phyloP scores from a whole-genome alignment of 1,284 basidiomycete species.

The Abortiporus biennis region DNA sequence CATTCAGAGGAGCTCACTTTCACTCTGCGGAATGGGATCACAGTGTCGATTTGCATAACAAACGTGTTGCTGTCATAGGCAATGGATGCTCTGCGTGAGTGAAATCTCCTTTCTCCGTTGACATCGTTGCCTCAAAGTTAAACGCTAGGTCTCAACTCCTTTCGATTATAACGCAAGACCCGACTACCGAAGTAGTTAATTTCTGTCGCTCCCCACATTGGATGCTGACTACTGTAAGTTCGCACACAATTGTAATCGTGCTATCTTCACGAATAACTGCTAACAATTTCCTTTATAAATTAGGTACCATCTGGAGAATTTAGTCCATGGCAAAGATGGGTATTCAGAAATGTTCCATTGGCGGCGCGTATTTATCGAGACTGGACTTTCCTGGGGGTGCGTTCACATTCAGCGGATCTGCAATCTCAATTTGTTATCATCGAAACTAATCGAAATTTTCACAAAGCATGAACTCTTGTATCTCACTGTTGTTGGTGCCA shows the following conservation, averaged over 20 bases:
- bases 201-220: slow-evolving; percentile 42
- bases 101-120: background rate
- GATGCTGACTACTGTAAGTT: slow-evolving; percentile 33
- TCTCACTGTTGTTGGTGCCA: background rate
- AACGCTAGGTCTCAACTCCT: slow-evolving; percentile 35
- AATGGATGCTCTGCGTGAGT: slow-evolving; percentile 30
- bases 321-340: slow-evolving; percentile 31
- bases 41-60: slow-evolving; percentile 25
- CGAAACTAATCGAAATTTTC: too few species aligned
- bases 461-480: slow-evolving; percentile 4
- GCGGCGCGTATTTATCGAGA: slow-evolving; percentile 30
- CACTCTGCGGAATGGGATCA: slow-evolving; percentile 35
- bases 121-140: background rate
- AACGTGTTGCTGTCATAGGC: slow-evolving; percentile 35
- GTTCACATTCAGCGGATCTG: slow-evolving; percentile 3
- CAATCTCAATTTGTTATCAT: background rate
- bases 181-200: slow-evolving; percentile 32
- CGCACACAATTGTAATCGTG: background rate
- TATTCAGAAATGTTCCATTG: slow-evolving; percentile 34
- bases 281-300: too few species aligned
- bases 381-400: slow-evolving; percentile 25
- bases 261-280: too few species aligned
- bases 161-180: slow-evolving; percentile 35
- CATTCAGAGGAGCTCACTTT: slow-evolving; percentile 35
- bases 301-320: too few species aligned